Evolutionary conservation across 106 monocot genomes (phyloP).

Genomic region (Posidonia australis): DNA sequence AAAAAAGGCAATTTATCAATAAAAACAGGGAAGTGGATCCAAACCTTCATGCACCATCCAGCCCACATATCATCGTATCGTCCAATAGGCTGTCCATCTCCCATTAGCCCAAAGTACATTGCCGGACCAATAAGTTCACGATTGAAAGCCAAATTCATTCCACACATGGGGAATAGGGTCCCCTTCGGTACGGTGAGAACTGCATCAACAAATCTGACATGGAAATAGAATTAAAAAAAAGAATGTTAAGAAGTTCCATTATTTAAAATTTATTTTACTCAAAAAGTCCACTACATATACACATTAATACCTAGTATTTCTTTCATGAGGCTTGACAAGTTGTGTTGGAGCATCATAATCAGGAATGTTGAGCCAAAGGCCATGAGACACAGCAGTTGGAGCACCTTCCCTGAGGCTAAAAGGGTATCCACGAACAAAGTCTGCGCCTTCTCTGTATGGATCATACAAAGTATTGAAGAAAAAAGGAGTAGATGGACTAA

Average conservation of each 20-base stretch:
- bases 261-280: not conserved
- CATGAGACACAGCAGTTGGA: conserved; percentile 17
- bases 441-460: conserved; percentile 13
- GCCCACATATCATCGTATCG: conserved; percentile 17
- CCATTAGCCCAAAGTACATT: conserved; percentile 14
- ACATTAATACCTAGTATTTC: conserved; percentile 7
- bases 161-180: conserved; percentile 9
- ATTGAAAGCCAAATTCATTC: conserved; percentile 16
- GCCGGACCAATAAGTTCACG: conserved; percentile 13
- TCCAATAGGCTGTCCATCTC: conserved; percentile 12
- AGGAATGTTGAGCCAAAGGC: conserved; percentile 15
- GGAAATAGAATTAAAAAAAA: conserved; percentile 1
- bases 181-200: conserved; percentile 10
- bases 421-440: conserved; percentile 14
- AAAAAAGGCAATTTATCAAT: not conserved
- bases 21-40: not conserved
- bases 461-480: conserved; percentile 16
- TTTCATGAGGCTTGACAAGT: conserved; percentile 17
- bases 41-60: conserved; percentile 13
- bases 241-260: not conserved
- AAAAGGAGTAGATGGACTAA: conserved; percentile 8
- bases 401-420: conserved; percentile 13
- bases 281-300: not conserved
- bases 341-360: conserved; percentile 19
- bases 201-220: conserved; percentile 9